Conservation (phyloP, 192 early-diverging fungal genomes). For the Podila epicladia region DNA sequence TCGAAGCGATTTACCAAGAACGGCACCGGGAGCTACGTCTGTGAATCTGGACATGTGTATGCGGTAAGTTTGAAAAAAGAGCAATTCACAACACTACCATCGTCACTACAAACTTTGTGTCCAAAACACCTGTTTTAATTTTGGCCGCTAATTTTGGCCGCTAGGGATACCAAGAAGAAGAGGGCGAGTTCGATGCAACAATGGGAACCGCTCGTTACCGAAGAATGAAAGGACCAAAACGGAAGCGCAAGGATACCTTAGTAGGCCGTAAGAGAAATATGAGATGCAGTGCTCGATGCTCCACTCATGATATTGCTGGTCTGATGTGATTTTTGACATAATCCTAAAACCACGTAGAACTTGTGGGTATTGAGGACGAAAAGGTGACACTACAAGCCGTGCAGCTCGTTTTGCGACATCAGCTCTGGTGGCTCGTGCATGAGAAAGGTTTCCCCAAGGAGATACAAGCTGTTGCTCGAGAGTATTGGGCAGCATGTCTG, state of each 20-base stretch:
- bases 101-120: not conserved
- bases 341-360: not conserved
- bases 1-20: conserved; percentile 28
- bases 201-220: conserved; percentile 4
- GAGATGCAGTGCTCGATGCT: not conserved
- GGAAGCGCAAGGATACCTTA: not conserved
- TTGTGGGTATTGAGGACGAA: conserved; percentile 4
- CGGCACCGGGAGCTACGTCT: conserved; percentile 24
- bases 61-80: conserved; percentile 18
- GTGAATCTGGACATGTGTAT: conserved; percentile 29
- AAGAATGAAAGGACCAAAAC: not conserved
- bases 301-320: not conserved
- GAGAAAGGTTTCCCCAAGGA: conserved; percentile 29
- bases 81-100: not conserved
- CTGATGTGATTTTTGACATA: not conserved
- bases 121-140: not conserved
- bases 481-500: conserved; percentile 31
- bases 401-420: conserved; percentile 17
- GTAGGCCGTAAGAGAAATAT: not conserved
- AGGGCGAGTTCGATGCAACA: conserved; percentile 18
- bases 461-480: conserved; percentile 17
- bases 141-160: not conserved
- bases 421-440: conserved; percentile 20
- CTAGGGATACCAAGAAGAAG: conserved; percentile 44
- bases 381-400: conserved; percentile 7